Evolutionary conservation across 345 rosid genomes (phyloP), one percentile per base, ranked within the genome.

Genomic region (Sisymbrium altissimum): DNA sequence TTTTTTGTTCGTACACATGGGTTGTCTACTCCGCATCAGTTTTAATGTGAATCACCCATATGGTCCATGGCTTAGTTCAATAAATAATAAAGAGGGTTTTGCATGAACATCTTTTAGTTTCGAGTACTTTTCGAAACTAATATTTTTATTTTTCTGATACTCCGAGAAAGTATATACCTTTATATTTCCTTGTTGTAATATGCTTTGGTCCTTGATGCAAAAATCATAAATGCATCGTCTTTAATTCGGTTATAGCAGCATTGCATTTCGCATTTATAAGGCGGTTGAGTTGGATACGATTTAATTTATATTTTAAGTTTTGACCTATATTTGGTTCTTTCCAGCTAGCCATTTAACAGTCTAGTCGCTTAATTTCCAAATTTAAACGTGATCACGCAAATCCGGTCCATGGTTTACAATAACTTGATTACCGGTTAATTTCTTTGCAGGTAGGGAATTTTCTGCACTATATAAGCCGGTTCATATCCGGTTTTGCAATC

Each of bases 401-500:
- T 19, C 48, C 46, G 67, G 48, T 70, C 46, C 1, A 38, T 12
- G 7, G 2, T 55, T 15, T 43, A 45, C 27, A n/a, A 30, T 55
- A 25, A 53, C 44, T 27, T 4, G 3, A 25, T 48, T 40, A 68
- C 46, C 45, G 66, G 64, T 54, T 3, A 4, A n/a, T 27, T 63
- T 69, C 2, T 7, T 41, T 50, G 61, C 83, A 92, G 99, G 97
- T 87, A 41, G 98, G 99, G 61, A 92, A 92, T 79, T 95, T 92
- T 85, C 71, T 92, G 84, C 99, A 95, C 66, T 95, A 95, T 64
- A 79, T 89, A 68, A 92, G 99, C 85, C 80, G 99, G 67, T 95
- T 92, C 66, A 70, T 92, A 4, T 89, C 81, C 39, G 99, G 99
- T 10, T 95, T 95, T 66, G 89, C 80, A 5, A 87, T 95, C 6